Conservation (phyloP, 176 grass and related monocot genomes). For the Miscanthus lutarioriparius region DNA sequence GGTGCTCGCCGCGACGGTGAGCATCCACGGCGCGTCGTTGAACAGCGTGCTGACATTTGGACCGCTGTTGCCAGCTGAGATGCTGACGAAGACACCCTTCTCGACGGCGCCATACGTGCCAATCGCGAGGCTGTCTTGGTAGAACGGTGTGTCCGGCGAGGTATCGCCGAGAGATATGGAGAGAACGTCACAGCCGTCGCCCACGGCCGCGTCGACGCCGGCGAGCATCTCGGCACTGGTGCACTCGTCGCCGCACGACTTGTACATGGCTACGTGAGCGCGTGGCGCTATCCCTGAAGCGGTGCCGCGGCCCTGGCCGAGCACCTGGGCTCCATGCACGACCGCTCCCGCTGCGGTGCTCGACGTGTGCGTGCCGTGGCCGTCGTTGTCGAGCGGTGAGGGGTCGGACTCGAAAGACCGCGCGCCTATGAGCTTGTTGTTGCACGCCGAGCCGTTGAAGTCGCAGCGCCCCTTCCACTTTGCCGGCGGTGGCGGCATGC, state of each 20-base stretch:
- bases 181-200: slow-evolving; percentile 39
- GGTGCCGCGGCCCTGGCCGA: slow-evolving; percentile 7
- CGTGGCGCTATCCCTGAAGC: slow-evolving; percentile 40
- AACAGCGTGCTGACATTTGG: background rate
- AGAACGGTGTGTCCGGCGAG: background rate
- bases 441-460: slow-evolving; percentile 34
- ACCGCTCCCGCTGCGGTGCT: background rate
- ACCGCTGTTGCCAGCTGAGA: background rate
- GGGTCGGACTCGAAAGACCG: slow-evolving; percentile 26
- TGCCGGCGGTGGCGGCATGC: no score
- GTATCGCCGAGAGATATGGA: slow-evolving; percentile 17
- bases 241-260: background rate
- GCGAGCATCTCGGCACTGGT: background rate
- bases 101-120: background rate
- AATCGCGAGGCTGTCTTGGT: background rate
- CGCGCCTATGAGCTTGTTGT: slow-evolving; percentile 81
- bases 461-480: no score
- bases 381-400: background rate
- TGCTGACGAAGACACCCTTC: background rate
- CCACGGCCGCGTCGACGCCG: slow-evolving; percentile 35
- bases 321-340: slow-evolving; percentile 31
- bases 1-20: background rate
- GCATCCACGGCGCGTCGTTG: slow-evolving; percentile 1
- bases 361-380: background rate
- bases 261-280: background rate